A percentile compares a stretch with the other conserved stretches of the same genome.
These are phyloP conservation scores for Aegilops speltoides DNA, from an alignment of 176 grass and related monocot species.

Conservation along the genomic window DNA sequence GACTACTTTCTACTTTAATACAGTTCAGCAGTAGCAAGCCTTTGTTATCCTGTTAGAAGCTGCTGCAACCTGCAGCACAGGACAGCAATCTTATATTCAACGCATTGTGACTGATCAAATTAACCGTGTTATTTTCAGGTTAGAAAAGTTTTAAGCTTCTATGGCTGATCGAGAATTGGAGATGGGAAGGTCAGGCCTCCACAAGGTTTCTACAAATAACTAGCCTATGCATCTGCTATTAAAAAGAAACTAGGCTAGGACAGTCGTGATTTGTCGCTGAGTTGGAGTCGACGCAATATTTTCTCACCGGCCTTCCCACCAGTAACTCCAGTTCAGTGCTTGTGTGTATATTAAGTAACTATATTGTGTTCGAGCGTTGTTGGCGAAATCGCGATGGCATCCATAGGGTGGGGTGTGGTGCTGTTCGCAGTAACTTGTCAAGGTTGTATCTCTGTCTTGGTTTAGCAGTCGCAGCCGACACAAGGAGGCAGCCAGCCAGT, in stretches of 20 bases:
- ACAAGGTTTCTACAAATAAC: neutral
- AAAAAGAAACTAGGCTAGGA: neutral
- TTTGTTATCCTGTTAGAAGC: neutral
- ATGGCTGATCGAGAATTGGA: neutral
- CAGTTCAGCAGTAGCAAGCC: neutral
- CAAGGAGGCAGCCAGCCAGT: neutral
- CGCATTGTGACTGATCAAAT: neutral
- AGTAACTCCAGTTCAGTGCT: neutral
- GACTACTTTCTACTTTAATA: neutral
- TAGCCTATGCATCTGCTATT: neutral
- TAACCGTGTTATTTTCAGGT: slow-evolving; percentile 30
- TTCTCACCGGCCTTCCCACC: neutral
- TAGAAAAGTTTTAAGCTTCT: neutral
- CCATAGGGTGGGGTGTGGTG: neutral
- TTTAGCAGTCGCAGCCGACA: neutral
- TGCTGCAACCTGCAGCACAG: neutral
- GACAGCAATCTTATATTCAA: neutral
- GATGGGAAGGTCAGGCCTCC: neutral
- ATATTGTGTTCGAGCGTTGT: neutral
- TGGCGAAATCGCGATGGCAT: neutral
- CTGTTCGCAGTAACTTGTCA: neutral
- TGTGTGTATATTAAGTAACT: neutral
- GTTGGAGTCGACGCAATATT: neutral
- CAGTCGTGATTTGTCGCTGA: neutral
- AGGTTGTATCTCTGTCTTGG: neutral